Conservation (phyloP, 2,329 filamentous ascomycete genomes). For the Botrytis elliptica region DNA sequence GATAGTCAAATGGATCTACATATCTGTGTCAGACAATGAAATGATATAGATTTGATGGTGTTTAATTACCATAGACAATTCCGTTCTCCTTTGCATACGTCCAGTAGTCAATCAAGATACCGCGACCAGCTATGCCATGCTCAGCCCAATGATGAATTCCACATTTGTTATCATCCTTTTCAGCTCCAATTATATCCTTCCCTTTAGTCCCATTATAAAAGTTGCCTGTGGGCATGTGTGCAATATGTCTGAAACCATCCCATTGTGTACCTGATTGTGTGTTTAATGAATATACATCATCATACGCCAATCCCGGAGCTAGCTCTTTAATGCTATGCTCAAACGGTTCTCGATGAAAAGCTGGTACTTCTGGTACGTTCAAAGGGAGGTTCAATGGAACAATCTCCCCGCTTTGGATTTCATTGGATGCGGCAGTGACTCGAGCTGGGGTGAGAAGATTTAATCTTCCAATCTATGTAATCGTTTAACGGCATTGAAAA, state of each 20-base stretch:
- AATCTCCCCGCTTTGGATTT: conserved; percentile 16
- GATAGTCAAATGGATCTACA: conserved; percentile 36
- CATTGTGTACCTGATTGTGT: conserved; percentile 58
- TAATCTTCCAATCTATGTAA: conserved; percentile 43
- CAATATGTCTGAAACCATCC: conserved; percentile 52
- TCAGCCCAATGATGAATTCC: conserved; percentile 42
- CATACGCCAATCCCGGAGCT: conserved; percentile 47
- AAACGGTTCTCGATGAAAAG: conserved; percentile 40
- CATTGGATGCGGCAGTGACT: conserved; percentile 42
- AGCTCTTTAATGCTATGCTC: conserved; percentile 38
- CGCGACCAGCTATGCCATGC: conserved; percentile 27
- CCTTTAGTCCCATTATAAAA: conserved; percentile 38
- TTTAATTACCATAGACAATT: conserved; percentile 39
- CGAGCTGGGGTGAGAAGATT: conserved; percentile 48
- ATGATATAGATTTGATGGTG: too few species aligned
- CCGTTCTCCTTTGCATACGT: conserved; percentile 43
- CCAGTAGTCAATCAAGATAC: conserved; percentile 42
- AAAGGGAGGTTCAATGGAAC: conserved; percentile 16
- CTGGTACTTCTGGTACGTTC: conserved; percentile 39
- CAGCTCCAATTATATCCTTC: conserved; percentile 32
- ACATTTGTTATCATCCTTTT: conserved; percentile 34
- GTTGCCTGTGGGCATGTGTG: conserved; percentile 29
- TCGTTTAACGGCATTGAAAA: background rate
- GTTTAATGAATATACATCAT: conserved; percentile 60
- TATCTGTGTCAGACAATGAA: background rate